Base-by-base conservation (phyloP, 305 asterid species). In the Ilex paraguariensis region DNA sequence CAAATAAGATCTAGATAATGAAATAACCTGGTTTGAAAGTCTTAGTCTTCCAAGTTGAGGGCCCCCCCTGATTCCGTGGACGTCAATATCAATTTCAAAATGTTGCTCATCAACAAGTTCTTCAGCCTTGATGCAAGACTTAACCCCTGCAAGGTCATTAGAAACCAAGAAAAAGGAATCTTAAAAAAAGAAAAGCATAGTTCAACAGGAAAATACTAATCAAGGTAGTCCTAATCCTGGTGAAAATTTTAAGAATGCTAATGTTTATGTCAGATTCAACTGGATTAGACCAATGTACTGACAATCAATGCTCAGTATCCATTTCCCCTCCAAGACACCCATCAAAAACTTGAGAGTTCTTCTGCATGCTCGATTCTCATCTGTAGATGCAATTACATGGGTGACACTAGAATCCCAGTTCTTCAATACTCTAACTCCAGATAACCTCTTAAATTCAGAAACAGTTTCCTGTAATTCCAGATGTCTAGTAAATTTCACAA, bases 261-360 rank as follows among this genome's bases (percentile, higher is more conserved):
- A 61, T 36, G 44, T 59, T 64, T 30, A 36, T 50, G 59, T 56
- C 31, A 57, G 50, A 11, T 50, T 33, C 42, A 36, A 36, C 42
- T 4, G 6, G 9, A 36, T 36, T 36, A 4, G 60, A 64, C 30
- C 36, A 39, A 54, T 46, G 12, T 65, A 78, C 98, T 82, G 60
- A 92, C 99, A 93, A 13, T 82, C 74, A 10, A 82, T 78, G 65
- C 77, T 82, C 74, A 93, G 61, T 66, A 90, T 82, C 99, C 97
- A 93, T 82, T 90, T 87, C 62, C 99, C 99, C 74, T 82, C 91
- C 82, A 93, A 66, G 70, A 93, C 75, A 31, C 96, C 97, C 99
- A 86, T 93, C 81, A 93, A 73, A 75, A 78, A 83, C 63, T 93
- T 93, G 71, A 90, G 85, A 61, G 99, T 93, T 69, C 99, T 78